Base-by-base conservation (phyloP, 768 basidiomycete genomes). In the Phaffia tasmanica region DNA sequence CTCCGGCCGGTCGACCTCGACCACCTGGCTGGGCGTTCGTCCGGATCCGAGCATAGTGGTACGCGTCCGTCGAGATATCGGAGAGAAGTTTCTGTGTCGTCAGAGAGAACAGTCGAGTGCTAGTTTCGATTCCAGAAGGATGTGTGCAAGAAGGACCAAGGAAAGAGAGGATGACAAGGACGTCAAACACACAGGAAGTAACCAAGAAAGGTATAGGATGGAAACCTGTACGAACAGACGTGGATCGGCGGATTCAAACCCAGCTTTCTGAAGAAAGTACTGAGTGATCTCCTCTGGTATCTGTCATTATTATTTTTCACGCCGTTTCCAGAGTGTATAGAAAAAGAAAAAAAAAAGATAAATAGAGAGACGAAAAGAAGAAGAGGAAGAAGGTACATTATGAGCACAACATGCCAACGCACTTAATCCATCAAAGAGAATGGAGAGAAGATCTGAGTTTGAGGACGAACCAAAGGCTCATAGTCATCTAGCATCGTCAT, bases 21-120 rank as follows among this genome's bases (percentile, higher is more conserved):
- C 88, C 86, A 32, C 86, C 83, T 6, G 85, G 75, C 0, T 72
- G 71, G 47, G 89, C 90, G 68, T 89, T 94, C 1, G 89, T 89
- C 48, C 95, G 85, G 72, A 98, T 89, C 35, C 94, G 88, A 9
- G 95, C 95, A 77, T 97, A 94, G 74, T 97, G 92, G 77, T 89
- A 98, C 14, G 95, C 92, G 75, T 99, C 95, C 1, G 88, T 84
- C 2, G 94, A 88, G 64, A 99, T 93, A 74, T 98, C 94, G 8
- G 92, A 89, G 54, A 98, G 86, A 74, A 99, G 98, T 74, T 98
- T 97, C 74, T 99, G 95, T 0, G 95, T 91, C 2, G 95, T 93
- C 16, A 98, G 82, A 0, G 94, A 92, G 29, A 99, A 80, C 21
- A 99, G 83, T 2, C 94, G 88, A 79, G 95, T 97, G 65, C 93